Conservation (phyloP, 768 basidiomycete species). For the Tricholoma matsutake region DNA sequence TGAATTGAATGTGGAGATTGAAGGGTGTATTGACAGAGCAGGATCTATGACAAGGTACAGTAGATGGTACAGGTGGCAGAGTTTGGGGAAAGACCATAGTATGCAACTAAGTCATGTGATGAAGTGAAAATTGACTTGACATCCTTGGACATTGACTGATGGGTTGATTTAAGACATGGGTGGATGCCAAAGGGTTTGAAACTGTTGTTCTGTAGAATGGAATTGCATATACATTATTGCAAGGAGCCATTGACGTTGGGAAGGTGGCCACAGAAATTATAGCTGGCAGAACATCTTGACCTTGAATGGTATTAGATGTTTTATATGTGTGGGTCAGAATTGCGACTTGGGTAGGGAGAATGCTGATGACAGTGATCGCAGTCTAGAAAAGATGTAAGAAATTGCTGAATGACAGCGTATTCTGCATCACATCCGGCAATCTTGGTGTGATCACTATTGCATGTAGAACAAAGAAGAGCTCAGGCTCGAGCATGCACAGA, state of each 20-base stretch:
- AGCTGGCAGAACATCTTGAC: slow-evolving; percentile 46
- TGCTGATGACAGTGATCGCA: too few relatives aligned
- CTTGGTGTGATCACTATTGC: slow-evolving; percentile 45
- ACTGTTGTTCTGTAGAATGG: slow-evolving; percentile 49
- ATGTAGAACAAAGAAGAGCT: slow-evolving; percentile 69
- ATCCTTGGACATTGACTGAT: slow-evolving; percentile 61
- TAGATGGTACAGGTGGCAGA: slow-evolving; percentile 65
- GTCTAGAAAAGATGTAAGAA: slow-evolving; percentile 54
- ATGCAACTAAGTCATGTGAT: slow-evolving; percentile 66
- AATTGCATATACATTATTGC: slow-evolving; percentile 36
- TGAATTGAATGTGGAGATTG: slow-evolving; percentile 42
- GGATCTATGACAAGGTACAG: slow-evolving; percentile 44
- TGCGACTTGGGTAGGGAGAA: too few relatives aligned
- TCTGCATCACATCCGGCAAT: slow-evolving; percentile 72
- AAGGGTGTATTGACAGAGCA: slow-evolving; percentile 20
- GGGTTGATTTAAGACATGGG: slow-evolving; percentile 58
- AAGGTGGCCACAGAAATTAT: slow-evolving; percentile 49
- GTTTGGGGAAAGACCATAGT: slow-evolving; percentile 78
- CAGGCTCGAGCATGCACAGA: slow-evolving; percentile 60
- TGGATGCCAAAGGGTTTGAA: slow-evolving; percentile 45
- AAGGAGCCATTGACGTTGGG: slow-evolving; percentile 36
- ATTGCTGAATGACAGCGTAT: slow-evolving; percentile 53
- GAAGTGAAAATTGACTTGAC: slow-evolving; percentile 59
- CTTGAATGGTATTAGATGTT: slow-evolving; percentile 27
- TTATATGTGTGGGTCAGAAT: slow-evolving; percentile 46